Base-by-base conservation (phyloP, 495 filamentous ascomycete genomes). In the Platismatia glauca region DNA sequence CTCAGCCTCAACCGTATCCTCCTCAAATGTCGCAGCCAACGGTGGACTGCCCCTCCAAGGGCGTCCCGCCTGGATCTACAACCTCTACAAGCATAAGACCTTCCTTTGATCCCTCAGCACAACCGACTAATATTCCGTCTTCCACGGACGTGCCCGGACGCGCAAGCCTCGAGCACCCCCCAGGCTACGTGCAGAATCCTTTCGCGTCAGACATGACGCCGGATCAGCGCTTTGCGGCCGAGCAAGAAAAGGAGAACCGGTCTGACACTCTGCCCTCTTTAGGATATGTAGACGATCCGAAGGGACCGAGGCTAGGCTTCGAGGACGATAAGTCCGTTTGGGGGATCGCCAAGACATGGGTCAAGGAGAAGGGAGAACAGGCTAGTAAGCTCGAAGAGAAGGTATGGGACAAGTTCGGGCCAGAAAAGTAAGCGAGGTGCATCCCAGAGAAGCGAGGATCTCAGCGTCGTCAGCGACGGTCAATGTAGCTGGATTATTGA, bases 311-410 rank as follows among this genome's bases (percentile, higher is more conserved):
- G 41, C 68, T 70, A 18, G 70, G 70, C n/a, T 64, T 64, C 0
- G 78, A 72, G 7, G 78, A 75, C 12, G 81, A 77, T 20, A 73
- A 73, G 8, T 77, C 81, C 1, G 70, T 85, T 13, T 75, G 82
- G 72, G 77, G 73, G 7, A 77, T 76, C 18, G 84, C 84, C 4
- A 85, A 79, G 76, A 80, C 80, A 64, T 84, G 83, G 81, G 77
- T 82, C 55, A 77, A 79, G 66, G 81, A 74, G 50, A 86, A 82
- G 12, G 86, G 86, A 59, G 75, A 76, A 64, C 85, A 82, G 71
- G 69, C 89, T 57, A 78, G 75, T 15, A 82, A 84, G 59, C 82
- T 82, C 24, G 86, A 89, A 73, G 82, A 77, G 63, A 83, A 85
- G 75, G 81, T 88, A n/a, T 89, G 88, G 64, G 60, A 60, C 20